These are phyloP conservation scores for Nitzschia palea DNA, from an alignment of 108 stramenopile genomes.

Conservation along the genomic window DNA sequence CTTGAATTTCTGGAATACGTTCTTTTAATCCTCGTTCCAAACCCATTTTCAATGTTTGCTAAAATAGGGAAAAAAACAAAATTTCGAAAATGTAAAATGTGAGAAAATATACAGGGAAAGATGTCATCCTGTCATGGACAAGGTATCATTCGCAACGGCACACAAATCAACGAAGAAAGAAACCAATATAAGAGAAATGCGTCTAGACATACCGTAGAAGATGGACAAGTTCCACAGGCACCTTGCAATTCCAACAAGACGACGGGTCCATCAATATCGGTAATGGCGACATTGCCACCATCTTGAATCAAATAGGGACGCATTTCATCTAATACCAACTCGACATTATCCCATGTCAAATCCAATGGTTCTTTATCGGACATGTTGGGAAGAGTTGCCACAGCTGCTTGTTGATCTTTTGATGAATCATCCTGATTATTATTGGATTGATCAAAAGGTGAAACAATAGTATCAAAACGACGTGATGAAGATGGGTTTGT, in stretches of 20 bases:
- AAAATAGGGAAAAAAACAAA: background rate
- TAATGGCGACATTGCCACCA: slow-evolving; percentile 93
- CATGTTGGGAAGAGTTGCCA: background rate
- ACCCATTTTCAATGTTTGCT: slow-evolving; percentile 98
- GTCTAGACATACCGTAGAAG: slow-evolving; percentile 56
- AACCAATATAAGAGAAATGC: no score
- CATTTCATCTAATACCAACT: slow-evolving; percentile 94
- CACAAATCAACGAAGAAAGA: no score
- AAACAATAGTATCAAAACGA: slow-evolving; percentile 31
- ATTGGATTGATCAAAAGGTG: slow-evolving; percentile 46
- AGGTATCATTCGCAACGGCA: no score
- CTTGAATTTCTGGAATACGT: slow-evolving; percentile 95
- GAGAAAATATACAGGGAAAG: no score
- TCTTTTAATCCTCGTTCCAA: slow-evolving; percentile 87
- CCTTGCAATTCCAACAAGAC: slow-evolving; percentile 94
- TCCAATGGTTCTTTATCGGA: slow-evolving; percentile 65
- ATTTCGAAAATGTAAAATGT: no score
- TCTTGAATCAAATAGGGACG: slow-evolving; percentile 87
- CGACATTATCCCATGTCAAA: slow-evolving; percentile 96
- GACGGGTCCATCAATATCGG: slow-evolving; percentile 96
- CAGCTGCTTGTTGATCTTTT: background rate
- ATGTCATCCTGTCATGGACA: no score
- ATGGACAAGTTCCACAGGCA: slow-evolving; percentile 96
- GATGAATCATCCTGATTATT: background rate
- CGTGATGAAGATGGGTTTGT: background rate